Conservation (phyloP, 306 rosid genomes). For the Pyrus communis region DNA sequence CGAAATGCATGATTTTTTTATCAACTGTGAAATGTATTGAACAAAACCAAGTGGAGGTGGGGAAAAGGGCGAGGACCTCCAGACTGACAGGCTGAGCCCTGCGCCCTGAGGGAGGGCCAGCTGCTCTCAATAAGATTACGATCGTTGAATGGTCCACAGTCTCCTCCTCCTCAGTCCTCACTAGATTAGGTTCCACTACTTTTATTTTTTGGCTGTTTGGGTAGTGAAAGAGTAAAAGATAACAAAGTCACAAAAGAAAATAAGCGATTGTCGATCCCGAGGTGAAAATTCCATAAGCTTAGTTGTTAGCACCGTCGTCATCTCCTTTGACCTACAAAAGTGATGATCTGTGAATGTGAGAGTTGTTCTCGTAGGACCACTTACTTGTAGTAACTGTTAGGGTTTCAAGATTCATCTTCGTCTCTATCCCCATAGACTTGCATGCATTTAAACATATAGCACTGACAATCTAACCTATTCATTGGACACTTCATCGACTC, state of each 20-base stretch:
- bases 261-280: constrained; percentile 34
- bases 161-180: neutral
- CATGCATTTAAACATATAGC: neutral
- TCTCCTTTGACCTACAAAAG: neutral
- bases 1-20: neutral
- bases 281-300: constrained; percentile 13
- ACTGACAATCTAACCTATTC: neutral
- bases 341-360: neutral
- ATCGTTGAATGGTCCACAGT: constrained; percentile 15
- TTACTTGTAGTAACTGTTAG: neutral
- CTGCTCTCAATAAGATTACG: neutral
- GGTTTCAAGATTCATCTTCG: neutral
- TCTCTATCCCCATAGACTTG: neutral
- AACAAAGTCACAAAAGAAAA: neutral
- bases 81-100: neutral
- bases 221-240: constrained; percentile 3
- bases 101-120: neutral
- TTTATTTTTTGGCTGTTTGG: neutral
- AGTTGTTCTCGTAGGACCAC: neutral
- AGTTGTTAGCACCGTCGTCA: neutral
- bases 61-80: neutral
- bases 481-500: neutral
- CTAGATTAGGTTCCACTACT: neutral
- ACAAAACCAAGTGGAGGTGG: constrained; percentile 1
- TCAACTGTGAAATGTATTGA: neutral